Percentiles rank a stretch among this genome's conserved stretches.
Evolutionary conservation across 805 yeast genomes (phyloP).

Genomic region (Zygosaccharomyces pseudorouxii): DNA sequence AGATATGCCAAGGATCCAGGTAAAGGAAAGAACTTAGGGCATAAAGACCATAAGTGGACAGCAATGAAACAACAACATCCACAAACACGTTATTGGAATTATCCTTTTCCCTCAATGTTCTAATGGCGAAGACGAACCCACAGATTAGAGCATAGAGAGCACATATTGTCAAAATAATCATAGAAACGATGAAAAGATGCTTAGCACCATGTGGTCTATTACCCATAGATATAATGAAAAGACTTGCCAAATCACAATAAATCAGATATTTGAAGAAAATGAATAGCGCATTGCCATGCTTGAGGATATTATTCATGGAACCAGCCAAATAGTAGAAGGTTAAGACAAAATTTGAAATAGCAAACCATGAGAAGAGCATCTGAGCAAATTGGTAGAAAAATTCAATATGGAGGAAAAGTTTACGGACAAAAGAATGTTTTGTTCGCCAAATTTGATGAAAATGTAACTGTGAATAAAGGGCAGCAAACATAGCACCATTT

Average conservation of each 20-base stretch:
- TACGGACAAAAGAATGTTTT: conserved; percentile 76
- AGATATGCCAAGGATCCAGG: conserved; percentile 93
- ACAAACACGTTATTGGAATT: conserved; percentile 50
- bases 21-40: conserved; percentile 75
- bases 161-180: conserved; percentile 69
- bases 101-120: conserved; percentile 42
- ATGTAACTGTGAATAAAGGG: conserved; percentile 80
- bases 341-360: conserved; percentile 85
- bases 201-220: conserved; percentile 96
- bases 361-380: conserved; percentile 83
- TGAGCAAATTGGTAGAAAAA: conserved; percentile 82
- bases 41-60: conserved; percentile 90
- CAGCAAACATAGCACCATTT: conserved; percentile 97
- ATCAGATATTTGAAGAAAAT: conserved; percentile 82
- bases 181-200: conserved; percentile 65
- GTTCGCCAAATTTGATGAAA: conserved; percentile 86
- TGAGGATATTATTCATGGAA: conserved; percentile 54
- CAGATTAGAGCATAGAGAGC: conserved; percentile 76
- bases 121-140: conserved; percentile 73
- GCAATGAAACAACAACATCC: conserved; percentile 75
- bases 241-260: conserved; percentile 76
- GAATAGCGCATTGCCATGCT: conserved; percentile 75
- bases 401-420: conserved; percentile 77
- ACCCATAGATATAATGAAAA: conserved; percentile 91
- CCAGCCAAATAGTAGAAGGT: conserved; percentile 93